Evolutionary conservation across 768 basidiomycete genomes (phyloP).

Genomic region (Xerocomellus intermedius): DNA sequence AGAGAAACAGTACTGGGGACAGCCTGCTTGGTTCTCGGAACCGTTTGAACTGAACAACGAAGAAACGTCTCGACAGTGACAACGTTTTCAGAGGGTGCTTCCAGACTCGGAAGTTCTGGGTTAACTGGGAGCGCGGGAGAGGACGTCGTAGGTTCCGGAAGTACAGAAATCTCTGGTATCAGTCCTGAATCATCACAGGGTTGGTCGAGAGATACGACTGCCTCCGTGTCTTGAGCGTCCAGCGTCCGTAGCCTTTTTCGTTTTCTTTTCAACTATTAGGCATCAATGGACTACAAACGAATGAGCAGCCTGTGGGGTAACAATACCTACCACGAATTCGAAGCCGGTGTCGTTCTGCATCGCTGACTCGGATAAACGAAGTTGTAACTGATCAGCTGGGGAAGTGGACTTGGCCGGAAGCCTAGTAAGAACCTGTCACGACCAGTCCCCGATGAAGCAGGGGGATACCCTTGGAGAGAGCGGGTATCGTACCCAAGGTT

Average conservation of each 20-base stretch:
- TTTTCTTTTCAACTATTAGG: slow-evolving; percentile 25
- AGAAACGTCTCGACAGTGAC: slow-evolving; percentile 31
- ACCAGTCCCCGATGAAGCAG: too few relatives aligned
- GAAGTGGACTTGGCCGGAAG: neutral
- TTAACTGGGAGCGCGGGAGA: neutral
- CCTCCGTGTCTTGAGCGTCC: neutral
- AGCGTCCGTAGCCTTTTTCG: slow-evolving; percentile 20
- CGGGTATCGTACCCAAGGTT: too few relatives aligned
- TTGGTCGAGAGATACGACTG: neutral
- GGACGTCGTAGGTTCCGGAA: slow-evolving; percentile 6
- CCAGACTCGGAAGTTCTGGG: neutral
- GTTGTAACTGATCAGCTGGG: neutral
- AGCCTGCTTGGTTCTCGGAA: neutral
- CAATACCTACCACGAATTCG: slow-evolving; percentile 26
- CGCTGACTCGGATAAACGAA: neutral
- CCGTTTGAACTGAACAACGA: slow-evolving; percentile 4
- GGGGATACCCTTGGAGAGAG: too few relatives aligned
- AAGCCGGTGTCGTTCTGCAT: slow-evolving; percentile 10
- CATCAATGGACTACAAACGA: neutral
- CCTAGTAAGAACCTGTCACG: too few relatives aligned
- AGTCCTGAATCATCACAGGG: neutral
- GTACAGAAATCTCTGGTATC: slow-evolving; percentile 20
- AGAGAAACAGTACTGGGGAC: neutral
- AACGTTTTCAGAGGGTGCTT: neutral
- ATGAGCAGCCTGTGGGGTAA: neutral